phyloP scores from a whole-genome alignment of 2,329 filamentous ascomycete genomes.

The Rutstroemia sp. region DNA sequence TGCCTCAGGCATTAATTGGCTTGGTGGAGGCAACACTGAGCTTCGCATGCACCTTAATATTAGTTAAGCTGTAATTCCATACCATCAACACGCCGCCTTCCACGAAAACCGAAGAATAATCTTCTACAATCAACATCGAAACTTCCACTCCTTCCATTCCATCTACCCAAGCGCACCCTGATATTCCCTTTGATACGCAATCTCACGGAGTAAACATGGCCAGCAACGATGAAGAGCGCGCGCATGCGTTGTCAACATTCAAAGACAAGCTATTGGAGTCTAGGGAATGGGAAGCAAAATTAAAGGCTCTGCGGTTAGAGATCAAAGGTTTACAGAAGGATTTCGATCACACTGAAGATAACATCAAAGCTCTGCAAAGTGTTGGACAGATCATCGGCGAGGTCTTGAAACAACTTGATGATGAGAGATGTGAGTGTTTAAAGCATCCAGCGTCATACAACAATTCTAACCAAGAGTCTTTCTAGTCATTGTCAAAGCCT shows the following conservation, averaged over 20 bases:
- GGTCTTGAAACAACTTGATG: conserved; percentile 96
- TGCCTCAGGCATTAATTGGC: neutral
- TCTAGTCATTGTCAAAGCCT: conserved; percentile 95
- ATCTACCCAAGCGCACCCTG: neutral
- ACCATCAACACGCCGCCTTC: conserved; percentile 9
- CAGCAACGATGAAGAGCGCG: conserved; percentile 42
- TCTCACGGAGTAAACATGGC: conserved; percentile 2
- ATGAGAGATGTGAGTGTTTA: conserved; percentile 79
- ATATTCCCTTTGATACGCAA: neutral
- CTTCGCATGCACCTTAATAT: conserved; percentile 9
- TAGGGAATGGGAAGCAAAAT: conserved; percentile 96
- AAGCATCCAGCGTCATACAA: neutral
- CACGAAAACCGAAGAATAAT: neutral
- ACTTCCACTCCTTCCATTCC: neutral
- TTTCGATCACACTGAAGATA: conserved; percentile 95
- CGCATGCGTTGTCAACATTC: conserved; percentile 69
- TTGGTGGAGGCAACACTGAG: conserved; percentile 7
- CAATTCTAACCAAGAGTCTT: conserved; percentile 15
- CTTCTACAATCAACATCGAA: neutral
- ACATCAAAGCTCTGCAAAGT: conserved; percentile 98
- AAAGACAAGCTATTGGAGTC: conserved; percentile 83
- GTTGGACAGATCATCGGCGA: conserved; percentile 99
- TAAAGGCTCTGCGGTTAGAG: conserved; percentile 87
- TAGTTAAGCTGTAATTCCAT: neutral
- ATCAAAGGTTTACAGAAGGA: conserved; percentile 94